Evolutionary conservation across 768 basidiomycete species (phyloP), one percentile per base, ranked within the genome.

Genomic region (Mycena olivaceomarginata): DNA sequence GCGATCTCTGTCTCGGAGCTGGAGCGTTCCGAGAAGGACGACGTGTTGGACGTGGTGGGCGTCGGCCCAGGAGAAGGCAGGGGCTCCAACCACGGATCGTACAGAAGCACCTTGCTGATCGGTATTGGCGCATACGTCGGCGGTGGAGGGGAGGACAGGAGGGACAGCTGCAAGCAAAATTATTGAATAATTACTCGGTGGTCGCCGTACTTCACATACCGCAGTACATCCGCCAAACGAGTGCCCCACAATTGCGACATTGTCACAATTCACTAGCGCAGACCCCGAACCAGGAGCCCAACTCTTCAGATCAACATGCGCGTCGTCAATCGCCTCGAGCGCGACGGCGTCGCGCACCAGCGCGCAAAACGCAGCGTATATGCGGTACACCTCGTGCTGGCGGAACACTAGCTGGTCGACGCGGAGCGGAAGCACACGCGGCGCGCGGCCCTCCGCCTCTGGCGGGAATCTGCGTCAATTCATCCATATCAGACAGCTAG

Each of bases 1-100:
- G 68, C 57, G 37, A 62, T 62, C n/a, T 56, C 69, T 8, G 40
- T 62, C n/a, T 56, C 69, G 8, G 40, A 39, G 18, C 63, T 74
- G 48, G 65, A 80, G 46, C 64, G 74, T 39, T 70, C 65, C 0
- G 75, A 64, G n/a, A 80, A 22, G 25, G 82, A 65, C 40, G 82
- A 66, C 40, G 43, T 12, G 15, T 1, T 15, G 59, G 59, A 39
- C 13, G 74, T 62, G 25, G 84, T 74, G 45, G 89, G 89, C 25
- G 82, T 75, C 13, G 89, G 93, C 5, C 92, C 93, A 41, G 92
- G 94, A 51, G 88, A 83, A 9, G 93, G 89, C 31, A 96, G 81
- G 20, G 96, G 95, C 72, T 97, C 95, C 10, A 97, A 85, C 96
- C 96, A 97, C 22, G 96, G 96, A 84, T 97, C 96, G 20, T 96